Evolutionary conservation across 768 basidiomycete species (phyloP).

Genomic region (Mycena pura): DNA sequence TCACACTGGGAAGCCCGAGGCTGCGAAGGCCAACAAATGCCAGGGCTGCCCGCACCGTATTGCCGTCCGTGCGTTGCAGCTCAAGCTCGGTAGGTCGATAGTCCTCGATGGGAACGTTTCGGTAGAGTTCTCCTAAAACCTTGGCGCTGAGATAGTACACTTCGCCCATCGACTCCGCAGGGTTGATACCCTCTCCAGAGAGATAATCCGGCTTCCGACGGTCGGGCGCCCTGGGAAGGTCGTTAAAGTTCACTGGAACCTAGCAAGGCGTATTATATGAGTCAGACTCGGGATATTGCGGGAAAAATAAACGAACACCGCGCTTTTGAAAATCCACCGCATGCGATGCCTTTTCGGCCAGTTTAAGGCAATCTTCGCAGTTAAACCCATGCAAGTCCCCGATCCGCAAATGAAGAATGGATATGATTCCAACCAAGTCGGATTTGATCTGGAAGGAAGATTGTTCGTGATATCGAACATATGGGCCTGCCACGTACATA

Average conservation of each 20-base stretch:
- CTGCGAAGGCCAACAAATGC: constrained; percentile 30
- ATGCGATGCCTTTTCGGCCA: constrained; percentile 53
- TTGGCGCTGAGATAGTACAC: constrained; percentile 50
- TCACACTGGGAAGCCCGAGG: constrained; percentile 41
- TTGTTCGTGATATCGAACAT: background rate
- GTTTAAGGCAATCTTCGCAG: constrained; percentile 42
- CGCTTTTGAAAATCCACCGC: constrained; percentile 58
- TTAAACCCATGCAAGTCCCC: constrained; percentile 46
- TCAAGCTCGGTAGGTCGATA: constrained; percentile 34
- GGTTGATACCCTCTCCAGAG: constrained; percentile 44
- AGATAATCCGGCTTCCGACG: constrained; percentile 50
- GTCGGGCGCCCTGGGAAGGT: constrained; percentile 39
- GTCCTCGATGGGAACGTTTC: constrained; percentile 46
- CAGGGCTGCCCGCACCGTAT: constrained; percentile 34
- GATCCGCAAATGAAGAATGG: constrained; percentile 50
- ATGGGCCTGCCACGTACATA: constrained; percentile 49
- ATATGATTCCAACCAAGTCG: constrained; percentile 49
- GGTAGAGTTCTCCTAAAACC: constrained; percentile 51
- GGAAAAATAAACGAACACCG: constrained; percentile 33
- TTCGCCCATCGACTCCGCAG: constrained; percentile 18
- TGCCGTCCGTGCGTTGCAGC: constrained; percentile 20
- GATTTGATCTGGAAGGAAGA: constrained; percentile 34
- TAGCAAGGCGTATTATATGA: background rate
- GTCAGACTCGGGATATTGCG: background rate
- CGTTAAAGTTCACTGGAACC: constrained; percentile 41